Base-by-base conservation (phyloP, 106 monocot genomes). In the Phalaenopsis equestris region DNA sequence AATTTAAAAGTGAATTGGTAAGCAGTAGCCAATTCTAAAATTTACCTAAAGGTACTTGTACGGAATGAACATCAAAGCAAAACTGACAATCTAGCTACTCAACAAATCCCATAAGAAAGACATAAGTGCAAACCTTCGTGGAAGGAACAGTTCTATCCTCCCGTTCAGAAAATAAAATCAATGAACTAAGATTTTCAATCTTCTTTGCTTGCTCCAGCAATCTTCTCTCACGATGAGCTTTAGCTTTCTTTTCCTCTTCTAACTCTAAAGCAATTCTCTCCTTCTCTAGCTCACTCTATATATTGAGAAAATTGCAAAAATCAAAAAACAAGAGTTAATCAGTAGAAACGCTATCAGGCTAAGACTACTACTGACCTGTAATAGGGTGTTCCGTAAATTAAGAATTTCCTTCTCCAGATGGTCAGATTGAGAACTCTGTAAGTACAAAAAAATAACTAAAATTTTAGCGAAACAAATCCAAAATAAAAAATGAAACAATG, bases 201-300 rank as follows among this genome's bases (percentile, higher is more conserved):
- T 94, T 97, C 78, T 87, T 85, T 75, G 84, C 96, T 82, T 97
- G 92, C 23, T 93, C 92, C 67, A 81, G 56, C 75, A 99, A 87
- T 64, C 91, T 91, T 82, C 73, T 90, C 52, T 95, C 99, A 73
- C 92, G 86, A 17, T 86, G 76, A 79, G 89, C 99, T 85, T 94
- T 94, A 36, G 87, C 95, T 87, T 93, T 99, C 88, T 91, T 99
- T 86, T 99, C 99, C 86, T 91, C 95, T 84, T 99, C 43, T 73
- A 99, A 77, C 89, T 99, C 95, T 72, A 99, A 85, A 75, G 86
- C 87, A 77, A 99, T 99, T 74, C 99, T 91, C 87, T 99, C 99
- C 76, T 95, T 99, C 79, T 95, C 99, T 47, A 95, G 81, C 86
- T 93, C 99, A 87, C 99, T 99, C 95, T 98, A 81, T 11, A 85